A percentile compares a stretch with the other conserved stretches of the same genome.
Conservation (phyloP, 1,284 basidiomycete genomes). For the Trichosporon sp. region DNA sequence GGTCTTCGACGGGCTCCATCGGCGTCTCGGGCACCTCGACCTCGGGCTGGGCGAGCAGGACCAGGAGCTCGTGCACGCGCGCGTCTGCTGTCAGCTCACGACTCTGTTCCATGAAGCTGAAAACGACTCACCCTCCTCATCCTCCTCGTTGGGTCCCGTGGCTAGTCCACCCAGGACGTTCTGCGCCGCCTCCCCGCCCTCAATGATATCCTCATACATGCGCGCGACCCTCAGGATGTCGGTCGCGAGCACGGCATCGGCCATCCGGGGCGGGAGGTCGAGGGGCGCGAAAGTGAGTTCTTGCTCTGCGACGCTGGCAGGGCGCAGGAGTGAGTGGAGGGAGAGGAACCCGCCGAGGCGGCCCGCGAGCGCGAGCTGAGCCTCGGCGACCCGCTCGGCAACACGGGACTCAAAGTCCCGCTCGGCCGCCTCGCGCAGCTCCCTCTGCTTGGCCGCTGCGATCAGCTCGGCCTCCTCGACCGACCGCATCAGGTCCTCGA, state of each 20-base stretch:
- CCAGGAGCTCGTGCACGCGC: slow-evolving; percentile 46
- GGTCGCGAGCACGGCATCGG: slow-evolving; percentile 51
- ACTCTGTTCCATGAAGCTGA: neutral
- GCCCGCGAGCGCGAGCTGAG: slow-evolving; percentile 56
- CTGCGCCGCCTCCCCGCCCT: slow-evolving; percentile 40
- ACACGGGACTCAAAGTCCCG: slow-evolving; percentile 26
- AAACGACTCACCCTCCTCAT: slow-evolving; percentile 47
- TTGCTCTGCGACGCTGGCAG: slow-evolving; percentile 41
- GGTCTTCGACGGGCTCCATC: neutral
- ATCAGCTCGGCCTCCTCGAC: slow-evolving; percentile 61
- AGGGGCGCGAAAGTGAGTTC: slow-evolving; percentile 56
- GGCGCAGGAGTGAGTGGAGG: slow-evolving; percentile 64
- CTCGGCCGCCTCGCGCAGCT: slow-evolving; percentile 36
- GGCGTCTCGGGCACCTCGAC: slow-evolving; percentile 19
- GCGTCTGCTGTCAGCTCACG: slow-evolving; percentile 39
- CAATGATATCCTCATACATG: slow-evolving; percentile 46
- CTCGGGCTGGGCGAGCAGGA: slow-evolving; percentile 32
- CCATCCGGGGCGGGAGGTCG: slow-evolving; percentile 46
- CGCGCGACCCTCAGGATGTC: slow-evolving; percentile 50
- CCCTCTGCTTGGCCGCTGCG: slow-evolving; percentile 37
- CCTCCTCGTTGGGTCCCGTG: slow-evolving; percentile 38
- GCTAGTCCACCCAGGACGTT: slow-evolving; percentile 38
- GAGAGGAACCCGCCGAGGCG: slow-evolving; percentile 68
- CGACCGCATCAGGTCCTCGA: slow-evolving; percentile 75
- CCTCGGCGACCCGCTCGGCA: slow-evolving; percentile 22